phyloP scores from a whole-genome alignment of 495 filamentous ascomycete genomes.

The Antarctomyces pellizariae region DNA sequence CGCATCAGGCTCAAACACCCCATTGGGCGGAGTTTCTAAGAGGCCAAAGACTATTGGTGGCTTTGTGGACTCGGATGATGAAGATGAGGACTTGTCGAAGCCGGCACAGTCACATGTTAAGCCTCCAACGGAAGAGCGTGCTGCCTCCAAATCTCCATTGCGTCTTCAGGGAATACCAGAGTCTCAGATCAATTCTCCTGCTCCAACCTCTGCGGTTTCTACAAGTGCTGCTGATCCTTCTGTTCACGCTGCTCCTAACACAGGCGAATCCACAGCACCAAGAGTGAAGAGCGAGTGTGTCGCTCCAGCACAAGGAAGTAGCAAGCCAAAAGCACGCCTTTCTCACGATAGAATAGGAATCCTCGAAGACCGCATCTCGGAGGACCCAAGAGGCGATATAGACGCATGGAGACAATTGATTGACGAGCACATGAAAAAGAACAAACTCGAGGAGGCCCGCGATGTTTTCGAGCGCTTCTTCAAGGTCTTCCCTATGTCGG shows the following conservation, averaged over 20 bases:
- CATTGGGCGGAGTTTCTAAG: conserved; percentile 16
- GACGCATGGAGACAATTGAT: conserved; percentile 78
- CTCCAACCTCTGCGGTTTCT: conserved; percentile 20
- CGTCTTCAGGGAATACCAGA: conserved; percentile 4
- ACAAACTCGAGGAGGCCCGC: conserved; percentile 61
- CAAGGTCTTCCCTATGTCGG: conserved; percentile 65
- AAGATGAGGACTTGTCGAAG: conserved; percentile 17
- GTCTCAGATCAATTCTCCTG: conserved; percentile 12
- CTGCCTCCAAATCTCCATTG: conserved; percentile 10
- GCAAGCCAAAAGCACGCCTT: conserved; percentile 13
- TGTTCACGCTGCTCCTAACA: conserved; percentile 18
- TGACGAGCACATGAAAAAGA: conserved; percentile 56
- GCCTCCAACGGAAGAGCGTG: conserved; percentile 6
- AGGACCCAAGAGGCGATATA: conserved; percentile 78
- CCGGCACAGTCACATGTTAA: conserved; percentile 2
- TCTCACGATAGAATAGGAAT: conserved; percentile 27
- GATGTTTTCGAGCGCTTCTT: conserved; percentile 69
- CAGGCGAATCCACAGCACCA: conserved; percentile 11
- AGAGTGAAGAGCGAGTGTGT: conserved; percentile 3
- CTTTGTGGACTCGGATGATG: conserved; percentile 55
- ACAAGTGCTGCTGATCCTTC: conserved; percentile 18
- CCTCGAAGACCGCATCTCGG: conserved; percentile 69
- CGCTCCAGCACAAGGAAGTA: no score
- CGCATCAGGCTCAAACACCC: no score
- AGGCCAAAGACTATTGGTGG: conserved; percentile 55